These are phyloP conservation scores for Phytophthora agathidicida DNA, from an alignment of 352 stramenopile species.

Conservation along the genomic window DNA sequence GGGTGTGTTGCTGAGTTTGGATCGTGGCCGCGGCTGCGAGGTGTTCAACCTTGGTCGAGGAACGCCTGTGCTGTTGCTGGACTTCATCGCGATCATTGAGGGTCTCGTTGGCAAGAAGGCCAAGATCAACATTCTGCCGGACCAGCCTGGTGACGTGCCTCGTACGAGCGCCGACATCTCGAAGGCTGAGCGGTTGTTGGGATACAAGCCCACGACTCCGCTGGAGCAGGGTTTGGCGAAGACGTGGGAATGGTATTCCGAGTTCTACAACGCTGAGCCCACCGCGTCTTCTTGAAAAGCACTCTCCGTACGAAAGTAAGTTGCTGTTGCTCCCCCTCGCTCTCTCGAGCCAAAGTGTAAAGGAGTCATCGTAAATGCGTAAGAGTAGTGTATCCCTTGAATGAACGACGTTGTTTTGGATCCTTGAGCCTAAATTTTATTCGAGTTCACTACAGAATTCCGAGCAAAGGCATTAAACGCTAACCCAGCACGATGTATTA, in stretches of 20 bases:
- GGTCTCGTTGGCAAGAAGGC: conserved; percentile 93
- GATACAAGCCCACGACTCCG: conserved; percentile 93
- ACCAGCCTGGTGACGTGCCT: conserved; percentile 97
- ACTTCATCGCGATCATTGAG: conserved; percentile 97
- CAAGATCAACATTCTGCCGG: conserved; percentile 93
- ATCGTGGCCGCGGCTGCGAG: conserved; percentile 86
- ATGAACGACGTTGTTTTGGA: no score
- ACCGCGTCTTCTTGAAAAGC: neutral
- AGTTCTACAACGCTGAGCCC: conserved; percentile 46
- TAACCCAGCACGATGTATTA: no score
- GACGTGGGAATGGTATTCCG: conserved; percentile 95
- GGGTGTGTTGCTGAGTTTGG: conserved; percentile 87
- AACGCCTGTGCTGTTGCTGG: conserved; percentile 87
- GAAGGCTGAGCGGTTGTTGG: conserved; percentile 95
- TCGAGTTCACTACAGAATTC: no score
- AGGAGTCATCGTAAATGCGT: no score
- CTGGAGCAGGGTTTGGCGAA: conserved; percentile 93
- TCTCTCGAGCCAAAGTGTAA: no score
- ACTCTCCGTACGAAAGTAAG: no score
- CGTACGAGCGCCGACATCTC: conserved; percentile 96
- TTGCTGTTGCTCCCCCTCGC: no score
- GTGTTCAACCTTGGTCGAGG: conserved; percentile 98
- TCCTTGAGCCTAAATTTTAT: no score
- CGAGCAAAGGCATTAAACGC: no score
- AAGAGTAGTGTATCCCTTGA: no score